Conservation (phyloP, 805 yeast genomes). For the Spathaspora girioi region DNA sequence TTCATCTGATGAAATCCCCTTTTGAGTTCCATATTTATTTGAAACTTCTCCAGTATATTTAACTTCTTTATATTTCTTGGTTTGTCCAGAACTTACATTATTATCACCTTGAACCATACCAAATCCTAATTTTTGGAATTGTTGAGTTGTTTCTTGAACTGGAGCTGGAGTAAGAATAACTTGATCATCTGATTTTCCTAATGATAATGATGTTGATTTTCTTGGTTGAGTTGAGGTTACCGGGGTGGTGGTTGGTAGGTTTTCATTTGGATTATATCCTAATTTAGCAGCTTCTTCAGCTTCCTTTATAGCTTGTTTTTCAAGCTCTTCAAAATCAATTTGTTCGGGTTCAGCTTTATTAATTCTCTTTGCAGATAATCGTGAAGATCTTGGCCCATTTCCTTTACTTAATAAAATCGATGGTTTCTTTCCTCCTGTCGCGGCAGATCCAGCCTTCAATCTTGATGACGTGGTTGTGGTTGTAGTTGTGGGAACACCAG, state of each 20-base stretch:
- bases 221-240: conserved; percentile 8
- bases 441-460: conserved; percentile 12
- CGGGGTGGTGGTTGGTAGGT: neutral
- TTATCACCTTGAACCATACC: conserved; percentile 78
- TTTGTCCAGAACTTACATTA: conserved; percentile 21
- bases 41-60: conserved; percentile 73
- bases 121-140: conserved; percentile 80
- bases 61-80: conserved; percentile 47
- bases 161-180: conserved; percentile 16
- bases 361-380: conserved; percentile 49
- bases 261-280: conserved; percentile 45
- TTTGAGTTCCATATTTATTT: conserved; percentile 79
- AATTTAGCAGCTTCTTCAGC: conserved; percentile 60
- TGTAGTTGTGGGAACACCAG: neutral
- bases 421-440: conserved; percentile 20
- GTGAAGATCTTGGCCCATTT: conserved; percentile 52
- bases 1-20: conserved; percentile 95
- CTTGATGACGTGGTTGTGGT: conserved; percentile 14
- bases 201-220: conserved; percentile 12
- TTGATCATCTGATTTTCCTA: conserved; percentile 1
- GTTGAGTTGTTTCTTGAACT: conserved; percentile 53
- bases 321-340: conserved; percentile 53
- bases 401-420: conserved; percentile 48
- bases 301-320: conserved; percentile 79
- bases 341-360: conserved; percentile 48